Evolutionary conservation across 1,284 basidiomycete genomes (phyloP).

Genomic region (Phellopilus nigrolimitatus): DNA sequence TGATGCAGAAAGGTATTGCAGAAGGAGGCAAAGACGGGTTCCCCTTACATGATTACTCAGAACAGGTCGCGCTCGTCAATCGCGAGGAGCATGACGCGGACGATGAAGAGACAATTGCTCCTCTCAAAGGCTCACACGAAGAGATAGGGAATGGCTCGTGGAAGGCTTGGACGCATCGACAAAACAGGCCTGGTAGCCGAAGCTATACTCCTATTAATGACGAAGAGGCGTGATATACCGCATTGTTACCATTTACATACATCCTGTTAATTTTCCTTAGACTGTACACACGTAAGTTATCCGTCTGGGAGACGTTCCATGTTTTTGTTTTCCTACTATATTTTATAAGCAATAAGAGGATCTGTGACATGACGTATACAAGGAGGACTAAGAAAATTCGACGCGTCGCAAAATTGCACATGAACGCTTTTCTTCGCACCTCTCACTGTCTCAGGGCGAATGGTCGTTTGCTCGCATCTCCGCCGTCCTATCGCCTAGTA

Average conservation of each 20-base stretch:
- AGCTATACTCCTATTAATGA: constrained; percentile 9
- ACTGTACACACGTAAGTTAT: too few species aligned
- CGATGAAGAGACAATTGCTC: constrained; percentile 15
- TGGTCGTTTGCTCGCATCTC: neutral
- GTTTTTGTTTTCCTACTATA: neutral
- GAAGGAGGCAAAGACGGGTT: constrained; percentile 14
- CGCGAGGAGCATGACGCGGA: constrained; percentile 17
- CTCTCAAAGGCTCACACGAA: constrained; percentile 12
- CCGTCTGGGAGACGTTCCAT: too few species aligned
- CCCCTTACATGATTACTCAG: constrained; percentile 12
- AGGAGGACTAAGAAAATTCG: too few species aligned
- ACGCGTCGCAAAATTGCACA: neutral
- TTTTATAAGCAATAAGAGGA: too few species aligned
- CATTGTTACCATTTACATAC: neutral
- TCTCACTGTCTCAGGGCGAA: constrained; percentile 5
- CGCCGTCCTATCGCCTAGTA: too few species aligned
- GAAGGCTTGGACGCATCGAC: constrained; percentile 7
- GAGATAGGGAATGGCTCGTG: constrained; percentile 1
- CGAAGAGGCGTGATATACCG: constrained; percentile 9
- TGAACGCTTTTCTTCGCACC: constrained; percentile 10
- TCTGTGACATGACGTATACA: too few species aligned
- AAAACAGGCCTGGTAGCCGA: constrained; percentile 10
- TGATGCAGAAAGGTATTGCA: neutral
- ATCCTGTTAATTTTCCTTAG: too few species aligned
- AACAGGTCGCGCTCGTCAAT: constrained; percentile 16